Conservation (phyloP, 371 early-diverging fungal genomes). For the Mortierella sp. region DNA sequence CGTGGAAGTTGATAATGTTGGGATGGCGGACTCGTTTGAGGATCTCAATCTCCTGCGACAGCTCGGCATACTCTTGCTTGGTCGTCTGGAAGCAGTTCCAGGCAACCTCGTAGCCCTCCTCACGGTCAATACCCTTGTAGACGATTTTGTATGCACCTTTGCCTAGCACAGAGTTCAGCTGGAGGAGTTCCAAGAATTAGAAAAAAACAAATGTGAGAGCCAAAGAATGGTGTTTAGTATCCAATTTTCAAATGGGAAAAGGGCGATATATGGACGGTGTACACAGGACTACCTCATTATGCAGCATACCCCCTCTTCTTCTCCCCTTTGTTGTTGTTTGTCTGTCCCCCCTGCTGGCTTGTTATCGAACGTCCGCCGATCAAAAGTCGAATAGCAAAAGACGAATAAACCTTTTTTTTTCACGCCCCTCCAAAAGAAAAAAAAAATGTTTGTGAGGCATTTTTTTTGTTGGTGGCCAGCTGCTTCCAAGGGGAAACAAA, state of each 20-base stretch:
- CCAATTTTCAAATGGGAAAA: background rate
- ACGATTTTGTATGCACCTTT: conserved; percentile 94
- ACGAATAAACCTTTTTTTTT: conserved; percentile 1
- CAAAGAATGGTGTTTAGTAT: background rate
- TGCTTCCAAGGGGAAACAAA: conserved; percentile 9
- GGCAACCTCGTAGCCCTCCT: conserved; percentile 95
- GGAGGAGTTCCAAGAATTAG: conserved; percentile 5
- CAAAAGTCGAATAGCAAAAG: background rate
- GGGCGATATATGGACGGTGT: conserved; percentile 3
- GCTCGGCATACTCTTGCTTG: conserved; percentile 76
- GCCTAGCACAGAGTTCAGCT: conserved; percentile 71
- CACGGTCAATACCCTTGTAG: conserved; percentile 92
- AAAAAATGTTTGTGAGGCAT: conserved; percentile 37
- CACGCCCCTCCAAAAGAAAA: conserved; percentile 17
- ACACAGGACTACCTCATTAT: background rate
- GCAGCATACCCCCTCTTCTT: background rate
- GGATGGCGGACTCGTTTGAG: conserved; percentile 87
- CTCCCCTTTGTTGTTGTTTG: background rate
- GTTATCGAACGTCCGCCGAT: conserved; percentile 15
- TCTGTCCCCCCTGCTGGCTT: background rate
- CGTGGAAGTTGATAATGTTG: conserved; percentile 90
- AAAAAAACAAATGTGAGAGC: background rate
- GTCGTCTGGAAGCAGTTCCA: conserved; percentile 89
- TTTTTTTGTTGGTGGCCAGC: conserved; percentile 28
- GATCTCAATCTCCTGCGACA: conserved; percentile 87